phyloP scores from a whole-genome alignment of 371 early-diverging fungal genomes.

The Mortierella sp. region DNA sequence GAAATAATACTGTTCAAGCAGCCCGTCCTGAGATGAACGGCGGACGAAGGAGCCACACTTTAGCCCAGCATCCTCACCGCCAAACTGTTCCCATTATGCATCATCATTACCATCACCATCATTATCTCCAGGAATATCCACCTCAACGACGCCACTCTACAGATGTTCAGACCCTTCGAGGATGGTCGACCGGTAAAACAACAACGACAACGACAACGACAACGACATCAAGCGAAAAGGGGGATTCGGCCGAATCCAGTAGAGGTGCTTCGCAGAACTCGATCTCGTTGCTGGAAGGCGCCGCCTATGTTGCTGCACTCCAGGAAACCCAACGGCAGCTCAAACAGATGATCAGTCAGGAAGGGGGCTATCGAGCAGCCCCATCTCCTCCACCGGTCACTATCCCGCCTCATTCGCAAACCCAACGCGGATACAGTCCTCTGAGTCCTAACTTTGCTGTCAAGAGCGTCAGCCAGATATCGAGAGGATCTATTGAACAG shows the following conservation, averaged over 20 bases:
- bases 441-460: neutral
- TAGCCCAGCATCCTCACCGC: constrained; percentile 38
- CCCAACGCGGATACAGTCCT: neutral
- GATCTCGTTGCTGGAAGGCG: constrained; percentile 22
- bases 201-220: neutral
- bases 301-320: constrained; percentile 36
- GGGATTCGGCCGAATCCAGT: neutral
- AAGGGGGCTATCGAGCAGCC: neutral
- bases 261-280: neutral
- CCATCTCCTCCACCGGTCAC: neutral
- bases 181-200: constrained; percentile 26
- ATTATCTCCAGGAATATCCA: constrained; percentile 26
- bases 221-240: neutral
- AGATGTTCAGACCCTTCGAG: constrained; percentile 31
- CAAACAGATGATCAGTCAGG: constrained; percentile 18
- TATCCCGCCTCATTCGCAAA: neutral
- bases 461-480: neutral
- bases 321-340: constrained; percentile 33
- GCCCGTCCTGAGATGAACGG: neutral
- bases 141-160: constrained; percentile 47
- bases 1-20: neutral
- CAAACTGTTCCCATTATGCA: constrained; percentile 50
- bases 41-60: constrained; percentile 12
- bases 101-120: constrained; percentile 38
- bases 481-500: neutral